phyloP scores from a whole-genome alignment of 2,329 filamentous ascomycete species.

The Talaromyces sp. region DNA sequence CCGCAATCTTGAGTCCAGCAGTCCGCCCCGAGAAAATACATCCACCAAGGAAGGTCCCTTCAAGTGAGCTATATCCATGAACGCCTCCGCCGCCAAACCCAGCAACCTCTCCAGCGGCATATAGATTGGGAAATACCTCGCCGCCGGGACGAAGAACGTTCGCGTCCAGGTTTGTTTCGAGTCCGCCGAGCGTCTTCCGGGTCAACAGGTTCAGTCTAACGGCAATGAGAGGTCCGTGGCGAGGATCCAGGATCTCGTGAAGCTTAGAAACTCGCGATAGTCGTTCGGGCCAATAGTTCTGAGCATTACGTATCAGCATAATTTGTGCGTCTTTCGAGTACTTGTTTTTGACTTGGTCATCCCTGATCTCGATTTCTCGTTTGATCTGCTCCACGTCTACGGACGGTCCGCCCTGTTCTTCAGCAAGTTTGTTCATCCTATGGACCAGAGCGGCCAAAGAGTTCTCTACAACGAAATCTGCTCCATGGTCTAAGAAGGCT shows the following conservation, averaged over 20 bases:
- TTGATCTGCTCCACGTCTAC: slow-evolving; percentile 48
- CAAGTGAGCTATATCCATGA: slow-evolving; percentile 60
- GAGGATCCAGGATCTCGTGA: slow-evolving; percentile 53
- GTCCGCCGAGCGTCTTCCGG: slow-evolving; percentile 58
- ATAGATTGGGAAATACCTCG: slow-evolving; percentile 53
- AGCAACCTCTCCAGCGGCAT: slow-evolving; percentile 59
- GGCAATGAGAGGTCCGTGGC: slow-evolving; percentile 59
- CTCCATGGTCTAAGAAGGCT: slow-evolving; percentile 57
- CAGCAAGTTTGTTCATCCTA: slow-evolving; percentile 58
- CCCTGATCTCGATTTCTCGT: slow-evolving; percentile 52
- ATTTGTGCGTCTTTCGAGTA: slow-evolving; percentile 61
- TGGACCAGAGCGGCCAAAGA: slow-evolving; percentile 54
- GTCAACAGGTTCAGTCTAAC: slow-evolving; percentile 61
- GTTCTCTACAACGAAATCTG: slow-evolving; percentile 59
- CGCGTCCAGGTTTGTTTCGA: slow-evolving; percentile 58
- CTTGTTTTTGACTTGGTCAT: slow-evolving; percentile 55
- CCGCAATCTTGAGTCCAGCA: slow-evolving; percentile 52
- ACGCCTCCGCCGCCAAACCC: slow-evolving; percentile 62
- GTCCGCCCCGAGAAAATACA: slow-evolving; percentile 62
- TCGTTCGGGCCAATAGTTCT: slow-evolving; percentile 56
- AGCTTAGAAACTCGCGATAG: slow-evolving; percentile 51
- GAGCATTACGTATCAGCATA: slow-evolving; percentile 59
- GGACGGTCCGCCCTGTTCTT: slow-evolving; percentile 43
- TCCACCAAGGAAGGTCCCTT: slow-evolving; percentile 61
- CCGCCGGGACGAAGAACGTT: slow-evolving; percentile 54